Percentiles rank a stretch among this genome's conserved stretches.
Evolutionary conservation across 192 early-diverging fungal genomes (phyloP).

Genomic region (Linnemannia elongata): DNA sequence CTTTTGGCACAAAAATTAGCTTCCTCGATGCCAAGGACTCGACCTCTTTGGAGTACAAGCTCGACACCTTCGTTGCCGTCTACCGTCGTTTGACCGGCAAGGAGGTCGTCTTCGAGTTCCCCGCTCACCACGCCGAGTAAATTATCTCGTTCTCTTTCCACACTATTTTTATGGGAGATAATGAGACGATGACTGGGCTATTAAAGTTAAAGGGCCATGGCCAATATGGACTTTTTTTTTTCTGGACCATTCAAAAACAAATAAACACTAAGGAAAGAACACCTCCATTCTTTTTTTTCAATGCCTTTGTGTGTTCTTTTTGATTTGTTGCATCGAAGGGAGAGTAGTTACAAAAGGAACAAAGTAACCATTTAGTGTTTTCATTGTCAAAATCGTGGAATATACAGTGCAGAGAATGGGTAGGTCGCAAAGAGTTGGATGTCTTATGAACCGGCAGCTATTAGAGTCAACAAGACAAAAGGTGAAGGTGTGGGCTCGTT

Average conservation of each 20-base stretch:
- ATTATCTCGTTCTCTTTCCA: slow-evolving; percentile 23
- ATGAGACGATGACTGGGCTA: neutral
- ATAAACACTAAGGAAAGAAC: slow-evolving; percentile 13
- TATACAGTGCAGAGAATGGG: neutral
- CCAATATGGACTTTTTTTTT: slow-evolving; percentile 14
- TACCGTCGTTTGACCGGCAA: slow-evolving; percentile 99
- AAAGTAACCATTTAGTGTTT: neutral
- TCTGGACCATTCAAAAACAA: slow-evolving; percentile 31
- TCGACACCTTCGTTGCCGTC: slow-evolving; percentile 97
- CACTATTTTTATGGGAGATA: neutral
- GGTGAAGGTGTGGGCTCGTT: neutral
- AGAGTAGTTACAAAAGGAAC: neutral
- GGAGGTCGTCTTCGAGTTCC: slow-evolving; percentile 99
- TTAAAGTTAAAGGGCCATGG: slow-evolving; percentile 14
- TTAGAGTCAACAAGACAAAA: neutral
- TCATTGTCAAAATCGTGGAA: neutral
- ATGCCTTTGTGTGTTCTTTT: neutral
- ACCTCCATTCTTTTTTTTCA: slow-evolving; percentile 22
- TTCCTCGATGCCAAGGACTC: slow-evolving; percentile 99
- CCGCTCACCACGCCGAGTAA: slow-evolving; percentile 68
- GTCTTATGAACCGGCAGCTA: slow-evolving; percentile 12
- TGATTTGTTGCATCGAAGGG: neutral
- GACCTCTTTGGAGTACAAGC: slow-evolving; percentile 99
- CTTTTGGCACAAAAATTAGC: slow-evolving; percentile 40
- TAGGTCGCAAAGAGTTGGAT: neutral